phyloP scores from a whole-genome alignment of 805 yeast genomes.

The Tetrapisispora phaffii region DNA sequence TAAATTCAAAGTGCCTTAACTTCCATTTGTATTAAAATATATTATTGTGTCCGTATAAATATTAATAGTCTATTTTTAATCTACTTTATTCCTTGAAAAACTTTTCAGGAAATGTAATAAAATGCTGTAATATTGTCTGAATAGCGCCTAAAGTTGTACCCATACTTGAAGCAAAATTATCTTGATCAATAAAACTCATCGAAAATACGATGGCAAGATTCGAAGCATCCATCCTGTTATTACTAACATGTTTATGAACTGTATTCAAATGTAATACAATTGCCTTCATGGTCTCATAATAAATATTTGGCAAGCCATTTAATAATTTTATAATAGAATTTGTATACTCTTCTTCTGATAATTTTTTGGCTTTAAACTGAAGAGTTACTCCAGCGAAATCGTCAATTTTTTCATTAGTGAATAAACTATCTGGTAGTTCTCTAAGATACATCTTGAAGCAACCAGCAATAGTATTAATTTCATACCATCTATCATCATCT shows the following conservation, averaged over 20 bases:
- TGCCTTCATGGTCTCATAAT: conserved; percentile 58
- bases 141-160: conserved; percentile 44
- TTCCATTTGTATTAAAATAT: background rate
- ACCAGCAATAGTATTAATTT: conserved; percentile 79
- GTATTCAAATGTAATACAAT: conserved; percentile 60
- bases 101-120: conserved; percentile 34
- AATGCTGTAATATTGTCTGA: conserved; percentile 41
- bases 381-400: conserved; percentile 37
- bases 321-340: conserved; percentile 26
- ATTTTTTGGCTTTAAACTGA: conserved; percentile 13
- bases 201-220: conserved; percentile 85
- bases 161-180: conserved; percentile 35
- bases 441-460: conserved; percentile 75
- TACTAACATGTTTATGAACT: conserved; percentile 55
- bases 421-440: conserved; percentile 77
- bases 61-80: background rate
- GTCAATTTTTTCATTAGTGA: conserved; percentile 57
- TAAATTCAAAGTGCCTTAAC: background rate
- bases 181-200: conserved; percentile 47
- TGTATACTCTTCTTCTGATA: conserved; percentile 20
- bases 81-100: conserved; percentile 18
- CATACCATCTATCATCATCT: conserved; percentile 55
- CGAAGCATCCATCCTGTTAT: conserved; percentile 79
- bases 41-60: background rate
- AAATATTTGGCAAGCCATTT: conserved; percentile 47